Evolutionary conservation across 805 yeast species (phyloP).

Genomic region (Torulaspora franciscae): DNA sequence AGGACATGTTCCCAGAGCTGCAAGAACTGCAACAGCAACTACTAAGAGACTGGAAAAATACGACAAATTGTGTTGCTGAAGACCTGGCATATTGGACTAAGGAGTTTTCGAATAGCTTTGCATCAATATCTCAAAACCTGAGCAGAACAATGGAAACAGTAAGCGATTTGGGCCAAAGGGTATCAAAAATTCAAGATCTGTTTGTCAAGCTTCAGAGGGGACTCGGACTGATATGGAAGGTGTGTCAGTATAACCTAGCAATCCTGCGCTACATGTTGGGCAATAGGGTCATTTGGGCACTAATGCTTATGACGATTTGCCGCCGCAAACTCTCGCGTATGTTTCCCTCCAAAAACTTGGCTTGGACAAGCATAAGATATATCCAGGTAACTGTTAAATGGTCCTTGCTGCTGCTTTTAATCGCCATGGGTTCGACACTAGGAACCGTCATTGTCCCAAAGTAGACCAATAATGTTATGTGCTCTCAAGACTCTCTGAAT

Average conservation of each 20-base stretch:
- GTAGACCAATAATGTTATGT: neutral
- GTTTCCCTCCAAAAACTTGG: neutral
- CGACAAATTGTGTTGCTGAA: slow-evolving; percentile 9
- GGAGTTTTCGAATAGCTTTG: slow-evolving; percentile 14
- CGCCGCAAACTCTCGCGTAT: neutral
- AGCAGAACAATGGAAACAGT: slow-evolving; percentile 16
- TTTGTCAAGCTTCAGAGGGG: slow-evolving; percentile 5
- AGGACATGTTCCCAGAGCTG: slow-evolving; percentile 20
- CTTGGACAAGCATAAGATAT: neutral
- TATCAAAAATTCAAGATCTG: slow-evolving; percentile 9
- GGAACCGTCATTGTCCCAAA: slow-evolving; percentile 12
- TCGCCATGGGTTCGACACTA: slow-evolving; percentile 13
- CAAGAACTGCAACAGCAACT: slow-evolving; percentile 30
- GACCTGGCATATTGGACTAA: slow-evolving; percentile 20
- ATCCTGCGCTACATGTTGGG: neutral
- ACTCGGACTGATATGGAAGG: slow-evolving; percentile 1
- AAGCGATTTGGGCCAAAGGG: slow-evolving; percentile 11
- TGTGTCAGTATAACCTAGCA: slow-evolving; percentile 1
- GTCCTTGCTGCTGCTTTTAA: slow-evolving; percentile 10
- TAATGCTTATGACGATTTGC: neutral
- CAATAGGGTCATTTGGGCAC: slow-evolving; percentile 5
- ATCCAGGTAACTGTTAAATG: slow-evolving; percentile 8
- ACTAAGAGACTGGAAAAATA: slow-evolving; percentile 12
- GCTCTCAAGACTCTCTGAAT: neutral
- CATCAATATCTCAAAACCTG: slow-evolving; percentile 12